phyloP scores from a whole-genome alignment of 164 flowering plant species.

The Pachysandra terminalis region DNA sequence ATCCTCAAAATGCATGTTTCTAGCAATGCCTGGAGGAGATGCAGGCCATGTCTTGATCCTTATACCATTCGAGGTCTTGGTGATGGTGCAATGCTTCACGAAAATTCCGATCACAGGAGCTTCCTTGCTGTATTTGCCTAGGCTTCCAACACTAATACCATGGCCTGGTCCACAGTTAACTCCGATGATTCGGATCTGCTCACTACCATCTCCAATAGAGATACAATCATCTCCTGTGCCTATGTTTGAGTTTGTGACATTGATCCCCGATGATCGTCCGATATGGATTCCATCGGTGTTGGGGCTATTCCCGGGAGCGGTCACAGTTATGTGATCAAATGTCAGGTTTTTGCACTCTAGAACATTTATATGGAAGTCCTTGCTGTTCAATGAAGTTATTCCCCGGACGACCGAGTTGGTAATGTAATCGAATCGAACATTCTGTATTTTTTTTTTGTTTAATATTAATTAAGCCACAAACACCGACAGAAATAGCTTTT shows the following conservation, averaged over 20 bases:
- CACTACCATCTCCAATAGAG: conserved; percentile 49
- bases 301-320: conserved; percentile 34
- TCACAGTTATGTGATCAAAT: conserved; percentile 19
- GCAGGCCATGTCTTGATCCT: conserved; percentile 52
- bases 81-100: conserved; percentile 38
- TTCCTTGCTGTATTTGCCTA: conserved; percentile 41
- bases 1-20: conserved; percentile 33
- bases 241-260: conserved; percentile 24
- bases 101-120: conserved; percentile 24
- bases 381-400: conserved; percentile 41
- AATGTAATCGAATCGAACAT: conserved; percentile 32
- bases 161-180: conserved; percentile 61
- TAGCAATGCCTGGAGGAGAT: conserved; percentile 17
- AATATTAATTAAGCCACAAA: not conserved
- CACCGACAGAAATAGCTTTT: too few species aligned
- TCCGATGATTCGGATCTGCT: conserved; percentile 1
- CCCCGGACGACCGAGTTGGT: conserved; percentile 20
- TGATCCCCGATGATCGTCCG: conserved; percentile 28
- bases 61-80: conserved; percentile 35
- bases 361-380: conserved; percentile 37
- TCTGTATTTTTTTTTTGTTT: too few species aligned
- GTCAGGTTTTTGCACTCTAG: conserved; percentile 30
- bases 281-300: conserved; percentile 74
- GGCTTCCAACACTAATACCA: conserved; percentile 57
- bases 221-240: conserved; percentile 64